Percentiles rank a stretch among this genome's conserved stretches.
phyloP scores from a whole-genome alignment of 148 eudicot genomes.

The Beta vulgaris region DNA sequence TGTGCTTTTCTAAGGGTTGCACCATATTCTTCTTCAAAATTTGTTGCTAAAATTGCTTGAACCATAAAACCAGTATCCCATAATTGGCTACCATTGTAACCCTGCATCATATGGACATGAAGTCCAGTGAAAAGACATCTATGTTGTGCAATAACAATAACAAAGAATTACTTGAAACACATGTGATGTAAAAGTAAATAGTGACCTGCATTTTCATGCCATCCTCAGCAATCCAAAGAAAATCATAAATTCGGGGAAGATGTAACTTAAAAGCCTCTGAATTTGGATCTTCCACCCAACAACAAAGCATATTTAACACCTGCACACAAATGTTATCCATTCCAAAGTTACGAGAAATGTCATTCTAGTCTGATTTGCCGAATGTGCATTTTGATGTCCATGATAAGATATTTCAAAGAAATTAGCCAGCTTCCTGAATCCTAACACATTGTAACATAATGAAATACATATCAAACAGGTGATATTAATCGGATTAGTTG shows the following conservation, averaged over 20 bases:
- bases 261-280: conserved; percentile 98
- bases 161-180: not conserved
- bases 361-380: not conserved
- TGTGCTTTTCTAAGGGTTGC: conserved; percentile 72
- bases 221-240: conserved; percentile 97
- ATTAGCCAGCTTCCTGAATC: not conserved
- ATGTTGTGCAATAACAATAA: not conserved
- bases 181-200: not conserved
- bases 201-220: conserved; percentile 99
- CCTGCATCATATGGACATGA: conserved; percentile 46
- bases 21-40: conserved; percentile 69
- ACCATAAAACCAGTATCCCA: conserved; percentile 92
- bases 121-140: not conserved
- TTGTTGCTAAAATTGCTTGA: conserved; percentile 82
- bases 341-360: not conserved
- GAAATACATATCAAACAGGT: not conserved
- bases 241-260: conserved; percentile 84
- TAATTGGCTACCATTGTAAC: conserved; percentile 93
- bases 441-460: too few relatives aligned
- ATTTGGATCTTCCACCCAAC: conserved; percentile 96
- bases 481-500: not conserved
- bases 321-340: conserved; percentile 19
- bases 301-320: conserved; percentile 93
- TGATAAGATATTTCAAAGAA: not conserved
- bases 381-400: not conserved